These are phyloP conservation scores for Gaeumannomyces sp. DNA, from an alignment of 2,329 filamentous ascomycete species.

Conservation along the genomic window DNA sequence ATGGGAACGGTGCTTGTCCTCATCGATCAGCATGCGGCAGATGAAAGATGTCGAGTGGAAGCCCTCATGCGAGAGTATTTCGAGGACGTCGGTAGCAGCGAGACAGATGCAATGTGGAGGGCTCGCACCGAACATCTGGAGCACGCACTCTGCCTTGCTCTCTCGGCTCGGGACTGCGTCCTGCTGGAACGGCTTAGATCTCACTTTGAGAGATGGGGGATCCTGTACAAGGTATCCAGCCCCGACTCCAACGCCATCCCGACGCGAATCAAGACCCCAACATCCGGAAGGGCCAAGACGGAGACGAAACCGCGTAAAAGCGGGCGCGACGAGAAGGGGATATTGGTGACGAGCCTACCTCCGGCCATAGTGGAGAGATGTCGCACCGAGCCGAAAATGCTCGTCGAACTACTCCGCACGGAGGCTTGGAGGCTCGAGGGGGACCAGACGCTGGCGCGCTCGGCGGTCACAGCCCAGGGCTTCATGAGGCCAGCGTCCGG, in stretches of 20 bases:
- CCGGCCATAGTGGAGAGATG: slow-evolving; percentile 71
- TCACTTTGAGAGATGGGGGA: slow-evolving; percentile 69
- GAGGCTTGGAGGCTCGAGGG: slow-evolving; percentile 66
- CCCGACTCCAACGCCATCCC: too few relatives aligned
- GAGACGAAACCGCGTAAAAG: not conserved
- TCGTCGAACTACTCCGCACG: slow-evolving; percentile 67
- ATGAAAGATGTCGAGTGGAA: slow-evolving; percentile 81
- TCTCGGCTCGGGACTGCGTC: slow-evolving; percentile 52
- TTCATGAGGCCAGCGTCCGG: too few relatives aligned
- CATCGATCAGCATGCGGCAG: slow-evolving; percentile 90
- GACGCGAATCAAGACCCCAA: too few relatives aligned
- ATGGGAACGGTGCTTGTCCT: slow-evolving; percentile 49
- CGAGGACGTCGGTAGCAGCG: slow-evolving; percentile 8
- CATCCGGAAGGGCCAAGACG: not conserved
- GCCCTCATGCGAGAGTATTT: slow-evolving; percentile 55
- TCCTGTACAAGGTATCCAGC: slow-evolving; percentile 47
- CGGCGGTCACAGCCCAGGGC: not conserved
- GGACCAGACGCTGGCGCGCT: slow-evolving; percentile 18
- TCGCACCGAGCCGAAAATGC: slow-evolving; percentile 60
- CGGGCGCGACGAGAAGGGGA: slow-evolving; percentile 16
- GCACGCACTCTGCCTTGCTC: slow-evolving; percentile 57
- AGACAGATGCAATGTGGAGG: slow-evolving; percentile 4
- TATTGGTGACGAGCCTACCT: slow-evolving; percentile 58
- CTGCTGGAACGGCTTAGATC: slow-evolving; percentile 48
- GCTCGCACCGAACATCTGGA: slow-evolving; percentile 33